Percentiles rank a stretch among this genome's conserved stretches.
Evolutionary conservation across 768 basidiomycete genomes (phyloP).

Genomic region (Omphalotus guepiniiformis): DNA sequence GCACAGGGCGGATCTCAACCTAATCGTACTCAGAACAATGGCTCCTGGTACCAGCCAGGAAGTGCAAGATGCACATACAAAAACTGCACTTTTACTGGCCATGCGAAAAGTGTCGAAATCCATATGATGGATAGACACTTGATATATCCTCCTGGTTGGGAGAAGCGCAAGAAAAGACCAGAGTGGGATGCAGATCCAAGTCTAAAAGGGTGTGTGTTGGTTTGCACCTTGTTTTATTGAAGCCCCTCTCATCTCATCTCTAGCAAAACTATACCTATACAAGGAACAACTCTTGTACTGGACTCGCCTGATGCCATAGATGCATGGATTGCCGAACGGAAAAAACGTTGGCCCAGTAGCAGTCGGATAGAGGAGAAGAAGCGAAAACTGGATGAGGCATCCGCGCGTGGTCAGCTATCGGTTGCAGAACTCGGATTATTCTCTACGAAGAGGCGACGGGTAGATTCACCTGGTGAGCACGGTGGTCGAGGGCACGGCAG

Average conservation of each 20-base stretch:
- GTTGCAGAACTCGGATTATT: constrained; percentile 38
- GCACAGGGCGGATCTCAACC: neutral
- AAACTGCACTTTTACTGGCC: constrained; percentile 67
- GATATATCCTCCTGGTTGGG: constrained; percentile 74
- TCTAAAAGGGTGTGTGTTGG: constrained; percentile 59
- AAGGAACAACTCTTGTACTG: constrained; percentile 73
- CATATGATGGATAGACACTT: constrained; percentile 93
- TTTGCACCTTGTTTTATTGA: constrained; percentile 6
- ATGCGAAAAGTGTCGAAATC: constrained; percentile 63
- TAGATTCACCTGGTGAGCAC: constrained; percentile 16
- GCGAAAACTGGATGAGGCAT: constrained; percentile 71
- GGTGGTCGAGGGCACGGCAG: constrained; percentile 23
- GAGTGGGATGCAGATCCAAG: constrained; percentile 85
- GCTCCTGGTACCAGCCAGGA: constrained; percentile 63
- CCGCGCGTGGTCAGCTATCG: constrained; percentile 71
- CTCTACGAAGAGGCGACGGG: constrained; percentile 38
- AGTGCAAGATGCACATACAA: constrained; percentile 53
- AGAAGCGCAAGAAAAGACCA: constrained; percentile 43
- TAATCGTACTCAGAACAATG: neutral
- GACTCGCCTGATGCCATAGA: constrained; percentile 80
- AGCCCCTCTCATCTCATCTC: neutral
- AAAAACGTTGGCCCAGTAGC: constrained; percentile 76
- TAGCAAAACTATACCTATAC: constrained; percentile 71
- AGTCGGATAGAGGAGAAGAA: constrained; percentile 75
- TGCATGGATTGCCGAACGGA: constrained; percentile 87